Evolutionary conservation across 2,329 filamentous ascomycete species (phyloP), one percentile per base, ranked within the genome.

Genomic region (Westerdykella aurantiaca): DNA sequence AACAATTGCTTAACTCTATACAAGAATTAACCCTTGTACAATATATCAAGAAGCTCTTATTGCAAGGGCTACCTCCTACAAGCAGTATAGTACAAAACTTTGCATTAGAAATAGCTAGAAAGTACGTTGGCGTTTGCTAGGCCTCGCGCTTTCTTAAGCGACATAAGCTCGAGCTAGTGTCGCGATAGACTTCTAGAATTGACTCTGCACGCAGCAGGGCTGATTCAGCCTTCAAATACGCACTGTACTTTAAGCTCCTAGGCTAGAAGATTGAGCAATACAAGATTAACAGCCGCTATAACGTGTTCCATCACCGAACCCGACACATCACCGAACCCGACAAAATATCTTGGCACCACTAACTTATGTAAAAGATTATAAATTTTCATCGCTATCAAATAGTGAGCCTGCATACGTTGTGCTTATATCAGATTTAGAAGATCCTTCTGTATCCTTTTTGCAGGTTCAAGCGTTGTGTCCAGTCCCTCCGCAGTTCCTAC

Each of bases 181-280:
- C 44, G 13, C 2, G 41, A 41, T 58, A 43, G 45, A 43, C 49
- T n/a, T 38, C 46, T 21, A 17, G 42, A 11, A 47, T 59, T 3
- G 51, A 61, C 34, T n/a, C 14, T 12, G 39, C 33, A 25, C 38
- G 53, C 16, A 33, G 57, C 17, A 46, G 50, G 31, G 56, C 50
- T 45, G 45, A 62, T 45, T 52, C 35, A 42, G 31, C 13, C 11
- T 10, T 34, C 18, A 49, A 54, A 42, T 58, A 56, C 42, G 41
- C 23, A 21, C 34, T 41, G 6, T 57, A 56, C 14, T 58, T 58
- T 39, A 35, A 35, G n/a, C 33, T 35, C 13, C n/a, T 35, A 12
- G n/a, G n/a, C 10, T 9, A 12, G 9, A 35, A 35, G 17, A 35
- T 35, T 10, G 16, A 14, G 7, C n/a, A 35, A 35, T 35, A 35